These are phyloP conservation scores for Neurospora sp. DNA, from an alignment of 495 filamentous ascomycete species.

Conservation along the genomic window DNA sequence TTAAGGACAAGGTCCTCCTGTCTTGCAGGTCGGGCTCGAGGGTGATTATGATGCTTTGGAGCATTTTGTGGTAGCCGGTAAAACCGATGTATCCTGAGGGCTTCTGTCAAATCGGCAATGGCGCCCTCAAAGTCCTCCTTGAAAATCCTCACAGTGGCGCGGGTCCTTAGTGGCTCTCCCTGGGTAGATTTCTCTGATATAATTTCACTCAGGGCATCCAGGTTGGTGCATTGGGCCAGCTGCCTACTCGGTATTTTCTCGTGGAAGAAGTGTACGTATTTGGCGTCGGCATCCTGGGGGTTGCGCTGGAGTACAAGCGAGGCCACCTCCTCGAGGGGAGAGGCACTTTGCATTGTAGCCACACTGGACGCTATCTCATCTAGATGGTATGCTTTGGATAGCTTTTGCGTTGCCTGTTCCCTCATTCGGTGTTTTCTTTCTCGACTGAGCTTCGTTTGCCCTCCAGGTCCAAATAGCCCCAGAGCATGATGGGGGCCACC, in stretches of 20 bases:
- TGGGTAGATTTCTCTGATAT: constrained; percentile 51
- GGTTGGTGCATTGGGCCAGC: constrained; percentile 60
- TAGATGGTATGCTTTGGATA: constrained; percentile 62
- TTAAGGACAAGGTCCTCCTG: constrained; percentile 46
- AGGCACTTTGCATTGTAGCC: constrained; percentile 71
- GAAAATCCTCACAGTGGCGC: constrained; percentile 63
- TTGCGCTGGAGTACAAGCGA: constrained; percentile 57
- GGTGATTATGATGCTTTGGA: constrained; percentile 18
- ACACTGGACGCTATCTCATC: constrained; percentile 77
- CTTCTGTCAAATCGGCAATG: constrained; percentile 54
- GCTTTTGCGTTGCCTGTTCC: constrained; percentile 64
- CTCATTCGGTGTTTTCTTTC: constrained; percentile 67
- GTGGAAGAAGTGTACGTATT: constrained; percentile 81
- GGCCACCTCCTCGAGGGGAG: constrained; percentile 71
- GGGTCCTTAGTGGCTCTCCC: constrained; percentile 55
- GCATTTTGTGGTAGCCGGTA: constrained; percentile 34
- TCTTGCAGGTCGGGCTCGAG: constrained; percentile 13
- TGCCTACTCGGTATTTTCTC: constrained; percentile 74
- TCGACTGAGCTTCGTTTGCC: constrained; percentile 55
- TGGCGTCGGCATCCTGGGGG: constrained; percentile 53
- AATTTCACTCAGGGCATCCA: constrained; percentile 54
- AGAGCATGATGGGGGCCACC: constrained; percentile 44
- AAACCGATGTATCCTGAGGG: constrained; percentile 48
- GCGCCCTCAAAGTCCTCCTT: constrained; percentile 64
- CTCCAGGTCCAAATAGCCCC: constrained; percentile 44